These are phyloP conservation scores for Athelia psychrophila DNA, from an alignment of 1,284 basidiomycete species.

Conservation along the genomic window DNA sequence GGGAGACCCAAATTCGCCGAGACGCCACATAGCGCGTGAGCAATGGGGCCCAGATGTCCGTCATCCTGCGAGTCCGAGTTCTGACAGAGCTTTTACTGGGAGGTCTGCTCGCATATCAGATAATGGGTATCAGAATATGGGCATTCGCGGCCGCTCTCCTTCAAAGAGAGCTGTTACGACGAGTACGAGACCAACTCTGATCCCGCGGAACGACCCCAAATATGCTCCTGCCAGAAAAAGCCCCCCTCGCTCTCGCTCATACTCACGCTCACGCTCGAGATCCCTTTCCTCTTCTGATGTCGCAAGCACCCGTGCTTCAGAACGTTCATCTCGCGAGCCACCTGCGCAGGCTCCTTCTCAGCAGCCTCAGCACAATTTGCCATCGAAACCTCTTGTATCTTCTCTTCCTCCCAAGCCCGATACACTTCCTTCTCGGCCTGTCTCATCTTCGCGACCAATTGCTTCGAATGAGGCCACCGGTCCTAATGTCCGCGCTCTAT, in stretches of 20 bases:
- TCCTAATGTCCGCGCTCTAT: too few relatives aligned
- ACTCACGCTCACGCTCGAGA: slow-evolving; percentile 12
- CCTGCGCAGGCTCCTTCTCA: background rate
- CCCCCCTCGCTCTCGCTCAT: slow-evolving; percentile 8
- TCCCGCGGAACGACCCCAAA: too few relatives aligned
- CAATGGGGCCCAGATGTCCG: background rate
- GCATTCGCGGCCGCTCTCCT: background rate
- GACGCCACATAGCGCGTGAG: background rate
- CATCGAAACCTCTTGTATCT: slow-evolving; percentile 10
- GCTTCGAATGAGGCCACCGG: too few relatives aligned
- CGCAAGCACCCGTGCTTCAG: slow-evolving; percentile 1
- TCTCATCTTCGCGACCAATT: too few relatives aligned
- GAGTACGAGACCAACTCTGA: too few relatives aligned
- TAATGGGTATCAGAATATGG: background rate
- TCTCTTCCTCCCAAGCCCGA: background rate
- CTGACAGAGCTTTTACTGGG: background rate
- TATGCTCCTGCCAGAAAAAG: too few relatives aligned
- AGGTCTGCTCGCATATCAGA: background rate
- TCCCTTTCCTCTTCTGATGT: slow-evolving; percentile 10
- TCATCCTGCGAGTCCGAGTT: background rate
- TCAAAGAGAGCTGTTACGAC: background rate
- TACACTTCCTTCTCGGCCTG: too few relatives aligned
- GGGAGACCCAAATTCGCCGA: background rate
- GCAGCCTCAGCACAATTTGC: background rate
- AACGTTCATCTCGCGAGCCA: background rate